Evolutionary conservation across 1,284 basidiomycete genomes (phyloP), one percentile per base, ranked within the genome.

Genomic region (Moesziomyces antarcticus): DNA sequence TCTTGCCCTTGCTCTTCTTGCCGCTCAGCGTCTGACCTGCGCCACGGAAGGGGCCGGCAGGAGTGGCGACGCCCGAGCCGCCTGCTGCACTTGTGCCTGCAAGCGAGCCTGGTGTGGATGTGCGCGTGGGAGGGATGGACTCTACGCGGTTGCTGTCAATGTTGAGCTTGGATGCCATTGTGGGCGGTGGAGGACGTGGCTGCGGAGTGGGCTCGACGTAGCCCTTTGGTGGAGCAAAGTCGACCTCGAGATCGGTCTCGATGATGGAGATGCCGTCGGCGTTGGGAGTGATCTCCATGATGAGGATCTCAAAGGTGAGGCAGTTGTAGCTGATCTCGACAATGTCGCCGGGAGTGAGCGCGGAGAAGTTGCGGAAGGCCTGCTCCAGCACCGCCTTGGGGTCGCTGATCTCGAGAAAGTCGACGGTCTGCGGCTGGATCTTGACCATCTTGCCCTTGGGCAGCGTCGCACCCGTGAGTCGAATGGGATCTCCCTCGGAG

Each of bases 371-470:
- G 43, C 95, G 91, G 8, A 99, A 87, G 14, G 94, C 93, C 82
- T 94, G 92, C 85, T 99, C 97, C 37, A 99, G 90, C 11, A 98
- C 95, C 44, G 96, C 95, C 86, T 97, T 98, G 5, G 92, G 94
- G 85, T 99, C 97, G 50, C 86, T 86, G 30, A 89, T 86, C 85
- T 99, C 93, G 45, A 99, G 87, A 86, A 99, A 99, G 84, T 96
- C 92, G 20, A 93, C 91, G 4, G 91, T 91, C 83, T 99, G 97
- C 4, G 97, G 93, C 86, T 99, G 97, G 43, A 99, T 87, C 85
- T 99, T 99, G 82, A 98, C 93, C 72, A 96, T 88, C 86, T 94
- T 94, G 70, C 97, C 97, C 86, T 99, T 98, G 0, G 91, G 91
- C 14, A 98, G 87, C 62, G 91, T 90, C 0, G 91, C 88, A 1